Base-by-base conservation (phyloP, 805 yeast species). In the Saccharomycopsis microspora region DNA sequence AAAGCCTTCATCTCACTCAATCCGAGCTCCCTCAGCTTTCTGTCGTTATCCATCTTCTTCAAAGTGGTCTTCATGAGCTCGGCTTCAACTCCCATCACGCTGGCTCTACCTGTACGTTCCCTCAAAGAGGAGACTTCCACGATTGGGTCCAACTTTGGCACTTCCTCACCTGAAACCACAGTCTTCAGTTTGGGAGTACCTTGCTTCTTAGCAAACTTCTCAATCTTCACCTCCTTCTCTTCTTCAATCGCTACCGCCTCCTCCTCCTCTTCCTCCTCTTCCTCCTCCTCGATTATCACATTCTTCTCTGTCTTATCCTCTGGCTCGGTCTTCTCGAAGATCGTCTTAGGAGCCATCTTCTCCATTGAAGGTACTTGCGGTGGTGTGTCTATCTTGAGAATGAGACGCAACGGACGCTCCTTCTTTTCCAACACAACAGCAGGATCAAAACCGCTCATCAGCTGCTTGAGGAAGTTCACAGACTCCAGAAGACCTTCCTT, bases 21-120 rank as follows among this genome's bases (percentile, higher is more conserved):
- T 7, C 40, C 34, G 4, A 39, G 19, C n/a, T 36, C 42, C 39
- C 50, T 47, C 5, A 43, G 43, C 5, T 32, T 35, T 37, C 41
- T 46, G 8, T 42, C 46, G 40, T 43, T 46, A 11, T 39, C 43
- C 28, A 49, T 45, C 6, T 39, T 31, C 5, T 35, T 37, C 10
- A 49, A 28, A 30, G 52, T 49, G 28, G 49, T 49, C 41, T 38
- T 28, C 46, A 45, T 39, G 28, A 49, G 35, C 33, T 49, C 47
- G 11, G 52, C 52, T 41, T 49, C 52, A 27, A 49, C 44, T n/a
- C 52, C 52, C 7, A 32, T 35, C 8, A 48, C 30, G 5, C 43
- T 48, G n/a, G 38, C 35, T 7, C 49, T 45, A n/a, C 40, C 39
- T 49, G 47, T 49, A 11, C 50, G 42, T 29, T 50, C 50, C 37